phyloP scores from a whole-genome alignment of 2,329 filamentous ascomycete species.

The Nakataea oryzae region DNA sequence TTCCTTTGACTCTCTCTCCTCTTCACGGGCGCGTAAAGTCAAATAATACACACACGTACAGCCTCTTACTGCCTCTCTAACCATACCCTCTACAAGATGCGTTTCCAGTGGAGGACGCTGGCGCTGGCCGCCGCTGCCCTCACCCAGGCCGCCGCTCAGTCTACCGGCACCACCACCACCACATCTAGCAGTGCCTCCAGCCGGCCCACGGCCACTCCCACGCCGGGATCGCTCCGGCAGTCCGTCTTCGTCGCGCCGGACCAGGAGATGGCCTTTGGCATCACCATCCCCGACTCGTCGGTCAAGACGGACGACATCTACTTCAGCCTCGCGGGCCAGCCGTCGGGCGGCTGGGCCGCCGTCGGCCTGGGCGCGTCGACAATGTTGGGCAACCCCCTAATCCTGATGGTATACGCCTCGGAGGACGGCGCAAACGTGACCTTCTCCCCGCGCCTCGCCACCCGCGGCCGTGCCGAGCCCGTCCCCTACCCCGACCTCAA shows the following conservation, averaged over 20 bases:
- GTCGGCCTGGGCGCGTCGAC: constrained; percentile 41
- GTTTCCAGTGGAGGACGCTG: background rate
- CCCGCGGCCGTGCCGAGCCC: constrained; percentile 39
- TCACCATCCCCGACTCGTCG: constrained; percentile 36
- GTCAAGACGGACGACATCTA: constrained; percentile 31
- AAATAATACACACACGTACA: background rate
- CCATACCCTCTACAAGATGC: background rate
- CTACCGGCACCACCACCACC: background rate
- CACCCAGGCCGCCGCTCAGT: background rate
- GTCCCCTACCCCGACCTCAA: constrained; percentile 30
- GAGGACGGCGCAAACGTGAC: constrained; percentile 37
- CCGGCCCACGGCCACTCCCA: background rate
- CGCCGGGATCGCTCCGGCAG: background rate
- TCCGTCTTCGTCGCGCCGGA: constrained; percentile 29
- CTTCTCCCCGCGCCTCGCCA: constrained; percentile 41
- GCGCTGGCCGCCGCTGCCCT: background rate
- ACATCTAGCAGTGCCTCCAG: background rate
- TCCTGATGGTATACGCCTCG: constrained; percentile 44
- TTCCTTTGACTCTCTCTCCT: too few relatives aligned
- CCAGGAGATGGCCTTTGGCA: constrained; percentile 34
- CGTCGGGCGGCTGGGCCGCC: constrained; percentile 37
- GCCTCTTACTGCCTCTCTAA: too few relatives aligned
- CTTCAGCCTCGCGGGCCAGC: constrained; percentile 40
- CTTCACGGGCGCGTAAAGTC: too few relatives aligned
- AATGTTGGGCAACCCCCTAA: constrained; percentile 37